Percentiles rank a stretch among this genome's conserved stretches.
Conservation (phyloP, 345 rosid species). For the Populus tremula region DNA sequence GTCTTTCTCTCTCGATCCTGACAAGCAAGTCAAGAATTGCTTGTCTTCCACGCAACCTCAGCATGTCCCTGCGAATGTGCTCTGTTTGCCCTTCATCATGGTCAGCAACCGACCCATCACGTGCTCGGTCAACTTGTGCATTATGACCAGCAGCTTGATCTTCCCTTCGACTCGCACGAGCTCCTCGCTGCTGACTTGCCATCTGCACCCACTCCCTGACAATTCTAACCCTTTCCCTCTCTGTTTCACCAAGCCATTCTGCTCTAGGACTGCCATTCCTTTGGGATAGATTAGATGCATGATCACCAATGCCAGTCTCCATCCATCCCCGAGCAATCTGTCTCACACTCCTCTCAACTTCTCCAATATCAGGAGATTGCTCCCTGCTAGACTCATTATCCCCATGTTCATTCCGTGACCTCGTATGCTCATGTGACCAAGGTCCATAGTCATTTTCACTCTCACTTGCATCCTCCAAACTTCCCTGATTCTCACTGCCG, state of each 20-base stretch:
- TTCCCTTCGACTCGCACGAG: slow-evolving; percentile 59
- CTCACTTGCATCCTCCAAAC: slow-evolving; percentile 65
- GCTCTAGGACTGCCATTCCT: slow-evolving; percentile 63
- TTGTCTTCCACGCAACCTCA: slow-evolving; percentile 90
- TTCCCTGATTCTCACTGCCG: slow-evolving; percentile 67
- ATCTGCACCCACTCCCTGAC: slow-evolving; percentile 95
- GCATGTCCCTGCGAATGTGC: slow-evolving; percentile 65
- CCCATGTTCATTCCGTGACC: slow-evolving; percentile 42
- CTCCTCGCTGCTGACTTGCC: slow-evolving; percentile 90
- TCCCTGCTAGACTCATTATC: slow-evolving; percentile 76
- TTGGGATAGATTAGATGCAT: slow-evolving; percentile 55
- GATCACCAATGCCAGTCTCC: slow-evolving; percentile 76
- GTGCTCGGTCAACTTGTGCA: slow-evolving; percentile 49
- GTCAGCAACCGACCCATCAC: slow-evolving; percentile 52
- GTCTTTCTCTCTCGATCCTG: slow-evolving; percentile 91
- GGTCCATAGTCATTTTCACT: slow-evolving; percentile 83
- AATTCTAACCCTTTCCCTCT: slow-evolving; percentile 96
- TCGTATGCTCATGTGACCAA: slow-evolving; percentile 69
- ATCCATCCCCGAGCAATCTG: slow-evolving; percentile 93
- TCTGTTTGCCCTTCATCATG: slow-evolving; percentile 76
- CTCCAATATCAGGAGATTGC: slow-evolving; percentile 91
- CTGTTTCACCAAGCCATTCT: slow-evolving; percentile 97
- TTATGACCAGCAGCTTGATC: slow-evolving; percentile 44
- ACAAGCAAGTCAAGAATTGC: slow-evolving; percentile 79
- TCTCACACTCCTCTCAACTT: slow-evolving; percentile 93